Conservation (phyloP, 192 early-diverging fungal genomes). For the Linnemannia zychae region DNA sequence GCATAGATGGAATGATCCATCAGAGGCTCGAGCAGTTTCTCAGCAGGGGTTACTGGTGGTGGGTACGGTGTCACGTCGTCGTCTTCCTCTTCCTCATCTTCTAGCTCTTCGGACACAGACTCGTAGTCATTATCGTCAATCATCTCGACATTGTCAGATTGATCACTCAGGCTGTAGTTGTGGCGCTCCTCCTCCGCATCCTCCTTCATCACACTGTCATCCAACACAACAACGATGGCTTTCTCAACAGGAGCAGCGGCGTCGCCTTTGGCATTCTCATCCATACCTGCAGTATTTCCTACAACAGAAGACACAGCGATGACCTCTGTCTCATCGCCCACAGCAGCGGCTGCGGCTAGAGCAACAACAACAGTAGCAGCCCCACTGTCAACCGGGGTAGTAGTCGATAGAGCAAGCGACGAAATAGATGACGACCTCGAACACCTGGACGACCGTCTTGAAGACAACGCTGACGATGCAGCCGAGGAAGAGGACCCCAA, state of each 20-base stretch:
- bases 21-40: conserved; percentile 3
- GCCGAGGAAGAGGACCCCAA: not conserved
- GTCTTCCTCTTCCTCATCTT: not conserved
- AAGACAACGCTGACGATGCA: conserved; percentile 3
- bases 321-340: not conserved
- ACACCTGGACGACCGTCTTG: not conserved
- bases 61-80: not conserved
- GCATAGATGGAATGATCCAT: conserved; percentile 55
- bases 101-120: not conserved
- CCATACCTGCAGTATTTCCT: not conserved
- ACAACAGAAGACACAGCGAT: not conserved
- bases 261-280: not conserved
- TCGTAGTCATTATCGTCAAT: not conserved
- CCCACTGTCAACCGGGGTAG: not conserved
- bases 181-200: not conserved
- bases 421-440: not conserved
- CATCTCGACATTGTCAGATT: too few relatives aligned
- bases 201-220: not conserved
- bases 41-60: not conserved
- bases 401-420: not conserved
- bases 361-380: not conserved
- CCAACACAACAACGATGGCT: not conserved
- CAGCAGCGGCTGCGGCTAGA: not conserved
- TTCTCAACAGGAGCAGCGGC: not conserved
- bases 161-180: not conserved